Conservation (phyloP, 192 early-diverging fungal genomes). For the Chytriomyces hyalinus region DNA sequence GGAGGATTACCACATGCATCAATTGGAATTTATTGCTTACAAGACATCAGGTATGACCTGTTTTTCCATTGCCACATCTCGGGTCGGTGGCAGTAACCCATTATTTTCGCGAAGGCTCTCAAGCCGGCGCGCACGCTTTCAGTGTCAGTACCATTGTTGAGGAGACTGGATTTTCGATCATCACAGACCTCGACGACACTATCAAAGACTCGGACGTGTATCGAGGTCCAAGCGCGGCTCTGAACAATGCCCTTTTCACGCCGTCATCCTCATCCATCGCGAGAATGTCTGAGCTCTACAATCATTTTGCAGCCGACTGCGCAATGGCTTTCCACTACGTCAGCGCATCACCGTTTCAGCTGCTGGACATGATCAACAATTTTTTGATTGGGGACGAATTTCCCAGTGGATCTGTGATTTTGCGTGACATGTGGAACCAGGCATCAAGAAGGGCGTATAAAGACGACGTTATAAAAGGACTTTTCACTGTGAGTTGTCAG, state of each 20-base stretch:
- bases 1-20: constrained; percentile 21
- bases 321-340: constrained; percentile 83
- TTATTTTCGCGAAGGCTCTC: constrained; percentile 18
- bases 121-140: constrained; percentile 41
- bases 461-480: constrained; percentile 58
- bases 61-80: not conserved
- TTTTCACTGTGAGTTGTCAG: constrained; percentile 59
- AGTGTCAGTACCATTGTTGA: constrained; percentile 67
- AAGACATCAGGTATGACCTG: constrained; percentile 13
- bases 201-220: constrained; percentile 84
- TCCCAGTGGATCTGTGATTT: constrained; percentile 74
- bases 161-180: constrained; percentile 73
- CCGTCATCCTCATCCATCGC: constrained; percentile 66
- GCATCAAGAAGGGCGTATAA: constrained; percentile 43
- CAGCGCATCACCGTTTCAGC: constrained; percentile 81
- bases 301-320: constrained; percentile 55
- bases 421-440: constrained; percentile 56
- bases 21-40: constrained; percentile 46
- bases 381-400: constrained; percentile 76
- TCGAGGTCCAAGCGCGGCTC: constrained; percentile 65
- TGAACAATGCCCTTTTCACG: constrained; percentile 68
- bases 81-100: not conserved
- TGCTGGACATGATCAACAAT: constrained; percentile 68
- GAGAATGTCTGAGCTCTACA: constrained; percentile 82
- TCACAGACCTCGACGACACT: constrained; percentile 86